Base-by-base conservation (phyloP, 1,284 basidiomycete genomes). In the Ganoderma sinense region DNA sequence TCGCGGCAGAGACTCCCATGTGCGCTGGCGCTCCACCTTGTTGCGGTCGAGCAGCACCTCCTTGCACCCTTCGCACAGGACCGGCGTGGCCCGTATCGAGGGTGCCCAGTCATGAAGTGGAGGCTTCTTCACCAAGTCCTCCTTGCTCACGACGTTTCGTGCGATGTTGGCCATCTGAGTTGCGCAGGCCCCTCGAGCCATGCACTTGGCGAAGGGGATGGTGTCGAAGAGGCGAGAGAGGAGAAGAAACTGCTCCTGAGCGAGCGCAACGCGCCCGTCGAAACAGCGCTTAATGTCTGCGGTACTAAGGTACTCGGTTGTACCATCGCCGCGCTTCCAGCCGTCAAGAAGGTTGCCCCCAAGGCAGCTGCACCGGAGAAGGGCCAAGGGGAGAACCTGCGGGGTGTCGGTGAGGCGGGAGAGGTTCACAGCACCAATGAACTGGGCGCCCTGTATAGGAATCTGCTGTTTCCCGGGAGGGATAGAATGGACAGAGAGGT, bases 371-470 rank as follows among this genome's bases (percentile, higher is more conserved):
- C 63, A 62, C 45, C 2, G 18, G 40, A 43, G 43, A 13, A 65
- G 43, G 2, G 68, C 64, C 45, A 5, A 4, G 29, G 68, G 68
- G 7, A 69, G 60, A n/a, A 69, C 18, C 13, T 31, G 14, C 18
- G 18, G 36, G 23, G 55, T 55, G 26, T 62, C 36, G 14, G 41
- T 55, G 29, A 69, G 58, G 11, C 64, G 63, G 8, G 68, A 51
- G 39, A 60, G 36, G 48, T 65, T 65, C 58, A 69, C 40, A 13
- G 59, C 59, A 16, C 63, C 58, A 13, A 69, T 69, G 45, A 23
- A 11, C 29, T 51, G 40, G 41, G 16, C 51, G 51, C 26, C 26
- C 14, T 55, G 13, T 1, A 31, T 7, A 2, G 51, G 4, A 26
- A 55, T 29, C 2, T n/a, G 23, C n/a, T 55, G 26, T 14, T 55